Base-by-base conservation (phyloP, 495 filamentous ascomycete genomes). In the Aspergillus heteromorphus region DNA sequence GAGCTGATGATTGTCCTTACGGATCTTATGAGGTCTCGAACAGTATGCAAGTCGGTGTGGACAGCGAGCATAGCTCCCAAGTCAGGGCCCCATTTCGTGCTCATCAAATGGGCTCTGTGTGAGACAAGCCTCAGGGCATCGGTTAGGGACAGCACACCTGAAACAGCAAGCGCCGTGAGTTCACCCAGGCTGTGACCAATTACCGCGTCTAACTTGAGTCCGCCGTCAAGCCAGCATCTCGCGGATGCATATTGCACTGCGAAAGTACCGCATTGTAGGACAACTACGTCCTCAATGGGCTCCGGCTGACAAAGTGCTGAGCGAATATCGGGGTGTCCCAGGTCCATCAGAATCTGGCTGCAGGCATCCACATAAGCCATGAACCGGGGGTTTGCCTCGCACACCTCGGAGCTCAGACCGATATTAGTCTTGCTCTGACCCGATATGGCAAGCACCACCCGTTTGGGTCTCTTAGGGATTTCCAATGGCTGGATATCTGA, bases 171-270 rank as follows among this genome's bases (percentile, higher is more conserved):
- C n/a, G 91, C 91, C 31, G 88, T 88, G 67, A 92, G 93, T 66
- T 95, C 90, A 47, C 91, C 91, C 9, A 84, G 59, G 64, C 88
- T 92, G 71, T 95, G 91, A 36, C 91, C 91, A 38, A 93, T 70
- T 1, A 93, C 87, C 19, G 79, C 83, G 51, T 75, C 74, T 6
- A 89, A 88, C 30, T 73, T 79, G 55, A 92, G 73, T 34, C 88
- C 90, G 75, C 86, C 86, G 1, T 85, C 83, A 8, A 56, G 65
- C 90, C 89, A 93, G 40, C 88, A 76, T 17, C 78, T 78, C 6
- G 86, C 83, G 92, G 79, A 65, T 93, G 90, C 3, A 86, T 79
- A 85, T 11, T 36, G 31, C 9, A 36, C 31, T 14, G 31, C 8
- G 13, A 36, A 36, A 6, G 31, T 36, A 36, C 31, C 31, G 13